Evolutionary conservation across 495 filamentous ascomycete genomes (phyloP).

Genomic region (Hypoxylon intermedium): DNA sequence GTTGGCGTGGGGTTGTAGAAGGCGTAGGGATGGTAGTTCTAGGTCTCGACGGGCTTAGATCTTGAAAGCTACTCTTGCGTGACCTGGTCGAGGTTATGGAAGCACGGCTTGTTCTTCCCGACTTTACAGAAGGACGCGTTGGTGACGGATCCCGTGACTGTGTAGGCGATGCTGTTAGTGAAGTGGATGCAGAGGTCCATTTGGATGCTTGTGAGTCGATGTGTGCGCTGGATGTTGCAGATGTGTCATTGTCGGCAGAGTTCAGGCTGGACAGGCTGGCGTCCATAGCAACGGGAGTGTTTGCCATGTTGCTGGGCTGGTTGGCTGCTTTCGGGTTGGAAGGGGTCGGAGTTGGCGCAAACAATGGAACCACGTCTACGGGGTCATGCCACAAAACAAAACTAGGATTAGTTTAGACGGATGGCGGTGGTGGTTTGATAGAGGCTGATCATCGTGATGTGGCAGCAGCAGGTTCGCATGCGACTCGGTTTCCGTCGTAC

Average conservation of each 20-base stretch:
- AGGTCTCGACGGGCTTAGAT: constrained; percentile 69
- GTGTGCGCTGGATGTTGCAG: constrained; percentile 39
- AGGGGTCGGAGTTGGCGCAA: constrained; percentile 30
- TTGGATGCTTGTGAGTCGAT: constrained; percentile 46
- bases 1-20: constrained; percentile 65
- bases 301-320: constrained; percentile 36
- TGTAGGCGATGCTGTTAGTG: constrained; percentile 55
- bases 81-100: constrained; percentile 54
- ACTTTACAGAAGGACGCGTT: constrained; percentile 44
- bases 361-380: constrained; percentile 44
- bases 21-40: constrained; percentile 62
- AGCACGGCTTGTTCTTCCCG: constrained; percentile 33
- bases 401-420: constrained; percentile 42
- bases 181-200: constrained; percentile 56
- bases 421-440: constrained; percentile 35
- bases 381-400: constrained; percentile 40
- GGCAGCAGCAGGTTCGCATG: constrained; percentile 35
- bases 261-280: constrained; percentile 42
- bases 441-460: constrained; percentile 45
- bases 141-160: constrained; percentile 62
- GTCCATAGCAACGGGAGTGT: constrained; percentile 38
- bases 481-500: constrained; percentile 35
- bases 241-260: constrained; percentile 41
- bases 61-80: constrained; percentile 72
- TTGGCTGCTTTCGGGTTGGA: constrained; percentile 16